Percentiles rank a stretch among this genome's conserved stretches.
These are phyloP conservation scores for Knufia fluminis DNA, from an alignment of 2,329 filamentous ascomycete species.

Conservation along the genomic window DNA sequence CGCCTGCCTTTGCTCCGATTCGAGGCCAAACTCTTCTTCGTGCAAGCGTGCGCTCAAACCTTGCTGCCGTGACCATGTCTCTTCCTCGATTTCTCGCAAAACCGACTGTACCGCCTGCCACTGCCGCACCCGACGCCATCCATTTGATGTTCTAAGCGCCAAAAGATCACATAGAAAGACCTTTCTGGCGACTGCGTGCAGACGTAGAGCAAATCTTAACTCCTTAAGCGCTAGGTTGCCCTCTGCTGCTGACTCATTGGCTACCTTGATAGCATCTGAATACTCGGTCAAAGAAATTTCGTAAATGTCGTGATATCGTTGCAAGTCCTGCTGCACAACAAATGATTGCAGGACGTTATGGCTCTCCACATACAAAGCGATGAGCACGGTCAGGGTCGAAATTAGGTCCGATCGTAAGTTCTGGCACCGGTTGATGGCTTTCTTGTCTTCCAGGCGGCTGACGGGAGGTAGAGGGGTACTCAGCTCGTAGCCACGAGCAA, in stretches of 20 bases:
- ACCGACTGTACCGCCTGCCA: slow-evolving; percentile 59
- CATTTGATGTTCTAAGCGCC: slow-evolving; percentile 65
- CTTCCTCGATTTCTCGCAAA: slow-evolving; percentile 61
- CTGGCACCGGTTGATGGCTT: slow-evolving; percentile 67
- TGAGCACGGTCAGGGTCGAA: slow-evolving; percentile 57
- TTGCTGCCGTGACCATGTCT: slow-evolving; percentile 10
- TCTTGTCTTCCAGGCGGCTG: slow-evolving; percentile 75
- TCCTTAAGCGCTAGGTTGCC: slow-evolving; percentile 69
- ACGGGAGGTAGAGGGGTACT: slow-evolving; percentile 87
- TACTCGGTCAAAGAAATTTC: slow-evolving; percentile 67
- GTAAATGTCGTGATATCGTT: slow-evolving; percentile 88
- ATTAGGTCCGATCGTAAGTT: slow-evolving; percentile 69
- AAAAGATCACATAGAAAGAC: slow-evolving; percentile 82
- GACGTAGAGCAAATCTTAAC: slow-evolving; percentile 70
- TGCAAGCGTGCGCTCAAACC: slow-evolving; percentile 12
- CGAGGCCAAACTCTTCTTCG: slow-evolving; percentile 15
- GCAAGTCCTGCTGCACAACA: slow-evolving; percentile 69
- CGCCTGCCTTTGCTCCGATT: neutral
- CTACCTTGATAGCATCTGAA: slow-evolving; percentile 57
- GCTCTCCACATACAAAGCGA: slow-evolving; percentile 63
- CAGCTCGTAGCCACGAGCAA: slow-evolving; percentile 82
- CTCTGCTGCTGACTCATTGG: slow-evolving; percentile 59
- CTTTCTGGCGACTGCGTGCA: slow-evolving; percentile 71
- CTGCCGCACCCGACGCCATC: slow-evolving; percentile 18
- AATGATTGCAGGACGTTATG: slow-evolving; percentile 61